phyloP scores from a whole-genome alignment of 169 alveolate genomes.

The Theileria equi region DNA sequence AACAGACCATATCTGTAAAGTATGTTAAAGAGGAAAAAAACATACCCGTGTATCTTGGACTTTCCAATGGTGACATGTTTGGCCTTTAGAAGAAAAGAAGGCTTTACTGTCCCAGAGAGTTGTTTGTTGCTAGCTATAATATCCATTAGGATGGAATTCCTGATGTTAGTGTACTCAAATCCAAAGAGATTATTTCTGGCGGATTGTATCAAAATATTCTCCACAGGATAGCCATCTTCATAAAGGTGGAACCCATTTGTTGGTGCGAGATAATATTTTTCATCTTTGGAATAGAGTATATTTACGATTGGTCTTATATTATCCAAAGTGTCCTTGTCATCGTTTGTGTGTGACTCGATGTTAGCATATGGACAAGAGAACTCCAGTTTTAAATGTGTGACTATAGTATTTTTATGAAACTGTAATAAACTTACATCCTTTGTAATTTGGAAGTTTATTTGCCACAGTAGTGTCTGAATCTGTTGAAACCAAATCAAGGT shows the following conservation, averaged over 20 bases:
- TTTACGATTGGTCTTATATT: neutral
- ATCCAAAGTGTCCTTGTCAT: constrained; percentile 31
- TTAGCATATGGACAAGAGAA: constrained; percentile 50
- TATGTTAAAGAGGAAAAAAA: neutral
- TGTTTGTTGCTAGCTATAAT: neutral
- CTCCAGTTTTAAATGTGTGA: constrained; percentile 7
- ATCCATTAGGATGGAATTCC: too few relatives aligned
- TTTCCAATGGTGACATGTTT: constrained; percentile 40
- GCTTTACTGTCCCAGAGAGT: constrained; percentile 5
- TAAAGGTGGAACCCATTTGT: too few relatives aligned
- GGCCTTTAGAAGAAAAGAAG: constrained; percentile 28
- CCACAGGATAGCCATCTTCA: constrained; percentile 40
- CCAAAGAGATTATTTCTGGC: constrained; percentile 16
- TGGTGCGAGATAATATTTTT: constrained; percentile 3
- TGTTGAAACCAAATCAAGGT: too few relatives aligned
- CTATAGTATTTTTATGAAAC: neutral
- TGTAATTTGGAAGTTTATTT: too few relatives aligned
- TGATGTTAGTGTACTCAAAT: constrained; percentile 17
- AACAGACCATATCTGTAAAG: constrained; percentile 44
- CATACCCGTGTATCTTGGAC: constrained; percentile 38
- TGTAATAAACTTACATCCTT: too few relatives aligned
- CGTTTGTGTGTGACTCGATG: constrained; percentile 33
- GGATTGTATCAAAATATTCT: constrained; percentile 21
- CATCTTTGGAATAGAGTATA: constrained; percentile 1
- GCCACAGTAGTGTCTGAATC: too few relatives aligned